phyloP scores from a whole-genome alignment of 768 basidiomycete genomes.

The Russula sp. region DNA sequence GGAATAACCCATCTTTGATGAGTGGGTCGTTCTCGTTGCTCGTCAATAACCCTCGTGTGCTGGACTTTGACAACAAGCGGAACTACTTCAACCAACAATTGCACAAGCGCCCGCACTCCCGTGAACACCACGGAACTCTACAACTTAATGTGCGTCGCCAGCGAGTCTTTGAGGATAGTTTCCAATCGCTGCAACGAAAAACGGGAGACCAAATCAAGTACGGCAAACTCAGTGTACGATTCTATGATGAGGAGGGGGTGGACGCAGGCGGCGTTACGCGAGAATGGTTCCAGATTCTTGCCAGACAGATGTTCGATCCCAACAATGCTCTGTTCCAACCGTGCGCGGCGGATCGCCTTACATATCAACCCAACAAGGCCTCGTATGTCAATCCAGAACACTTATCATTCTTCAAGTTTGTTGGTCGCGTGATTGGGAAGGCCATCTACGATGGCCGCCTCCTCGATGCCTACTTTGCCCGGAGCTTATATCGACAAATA shows the following conservation, averaged over 20 bases:
- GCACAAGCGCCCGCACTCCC: conserved; percentile 70
- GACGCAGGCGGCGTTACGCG: conserved; percentile 97
- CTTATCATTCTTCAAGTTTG: conserved; percentile 96
- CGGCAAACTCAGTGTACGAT: conserved; percentile 93
- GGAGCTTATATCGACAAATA: conserved; percentile 93
- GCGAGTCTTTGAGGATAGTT: conserved; percentile 97
- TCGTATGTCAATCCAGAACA: conserved; percentile 95
- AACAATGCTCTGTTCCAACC: conserved; percentile 98
- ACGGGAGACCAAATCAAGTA: conserved; percentile 95
- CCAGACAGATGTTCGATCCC: conserved; percentile 98
- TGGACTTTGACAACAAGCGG: conserved; percentile 99
- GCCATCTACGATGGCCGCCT: conserved; percentile 95
- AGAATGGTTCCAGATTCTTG: conserved; percentile 98
- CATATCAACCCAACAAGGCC: conserved; percentile 94
- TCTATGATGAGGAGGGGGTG: conserved; percentile 96
- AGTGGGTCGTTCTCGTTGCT: conserved; percentile 96
- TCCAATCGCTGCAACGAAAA: conserved; percentile 83
- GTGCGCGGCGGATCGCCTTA: conserved; percentile 88
- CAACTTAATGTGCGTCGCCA: conserved; percentile 86
- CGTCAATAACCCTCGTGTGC: conserved; percentile 90
- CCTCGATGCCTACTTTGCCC: conserved; percentile 96
- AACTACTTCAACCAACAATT: conserved; percentile 93
- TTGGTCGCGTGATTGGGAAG: conserved; percentile 95
- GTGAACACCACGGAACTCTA: conserved; percentile 78
- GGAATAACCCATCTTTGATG: conserved; percentile 97